phyloP scores from a whole-genome alignment of 371 early-diverging fungal genomes.

The Dinochytrium kinnereticum region DNA sequence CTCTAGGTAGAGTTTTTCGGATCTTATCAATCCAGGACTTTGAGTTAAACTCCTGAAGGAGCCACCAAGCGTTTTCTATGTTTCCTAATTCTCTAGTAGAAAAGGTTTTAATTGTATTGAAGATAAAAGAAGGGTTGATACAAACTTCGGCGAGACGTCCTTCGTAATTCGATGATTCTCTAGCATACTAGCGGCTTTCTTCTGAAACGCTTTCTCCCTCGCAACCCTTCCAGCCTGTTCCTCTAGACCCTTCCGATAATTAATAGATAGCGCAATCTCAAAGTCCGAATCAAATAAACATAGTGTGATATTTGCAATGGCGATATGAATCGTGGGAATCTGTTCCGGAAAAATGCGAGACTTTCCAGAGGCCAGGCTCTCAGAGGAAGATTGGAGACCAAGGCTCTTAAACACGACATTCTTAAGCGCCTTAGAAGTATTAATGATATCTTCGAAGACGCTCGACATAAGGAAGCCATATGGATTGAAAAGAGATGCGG shows the following conservation, averaged over 20 bases:
- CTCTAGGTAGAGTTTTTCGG: conserved; percentile 10
- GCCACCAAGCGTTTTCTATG: conserved; percentile 63
- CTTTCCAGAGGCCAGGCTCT: conserved; percentile 25
- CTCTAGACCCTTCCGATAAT: conserved; percentile 56
- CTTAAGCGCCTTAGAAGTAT: conserved; percentile 48
- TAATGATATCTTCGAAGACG: conserved; percentile 52
- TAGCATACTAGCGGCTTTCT: conserved; percentile 54
- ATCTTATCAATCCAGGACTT: conserved; percentile 58
- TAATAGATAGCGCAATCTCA: conserved; percentile 56
- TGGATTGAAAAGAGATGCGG: conserved; percentile 28
- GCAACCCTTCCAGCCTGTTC: conserved; percentile 60
- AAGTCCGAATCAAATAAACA: conserved; percentile 62
- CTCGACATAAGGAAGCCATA: conserved; percentile 44
- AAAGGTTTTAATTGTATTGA: background rate
- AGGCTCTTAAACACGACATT: conserved; percentile 28
- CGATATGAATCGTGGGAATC: conserved; percentile 39
- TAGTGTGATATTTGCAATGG: conserved; percentile 46
- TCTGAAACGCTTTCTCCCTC: conserved; percentile 63
- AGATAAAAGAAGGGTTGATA: background rate
- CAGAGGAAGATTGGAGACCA: conserved; percentile 23
- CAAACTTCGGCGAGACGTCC: background rate
- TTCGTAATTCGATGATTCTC: conserved; percentile 26
- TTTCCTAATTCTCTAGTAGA: conserved; percentile 9
- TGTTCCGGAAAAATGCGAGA: conserved; percentile 18
- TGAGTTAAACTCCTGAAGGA: conserved; percentile 64